Evolutionary conservation across 2,329 filamentous ascomycete species (phyloP), one percentile per base, ranked within the genome.

Genomic region (Phaeosphaeria sp.): DNA sequence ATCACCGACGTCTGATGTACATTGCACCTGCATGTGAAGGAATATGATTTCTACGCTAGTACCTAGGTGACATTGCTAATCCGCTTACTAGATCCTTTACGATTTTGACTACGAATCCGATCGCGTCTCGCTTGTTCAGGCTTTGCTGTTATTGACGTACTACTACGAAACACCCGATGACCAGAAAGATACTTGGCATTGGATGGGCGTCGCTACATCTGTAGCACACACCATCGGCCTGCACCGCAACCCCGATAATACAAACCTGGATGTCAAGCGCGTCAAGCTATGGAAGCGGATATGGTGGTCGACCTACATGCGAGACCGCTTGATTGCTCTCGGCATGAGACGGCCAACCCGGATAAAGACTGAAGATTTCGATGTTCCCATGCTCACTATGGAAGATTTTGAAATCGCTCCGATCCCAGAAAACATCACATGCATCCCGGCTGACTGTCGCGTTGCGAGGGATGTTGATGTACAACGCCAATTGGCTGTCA

Each of bases 281-380:
- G 91, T 93, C 73, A 91, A 88, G 70, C 81, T 97, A 50, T 96
- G 93, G 91, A 97, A 96, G 80, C 86, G 93, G 52, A 95, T 97
- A 66, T 98, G 94, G 94, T 98, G 94, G 94, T 96, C 91, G 30
- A 96, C 92, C 63, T 97, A 96, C 73, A 97, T 97, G 87, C 89
- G 93, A 53, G 94, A 98, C 77, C 90, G 93, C 49, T 84, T 97
- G 43, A 93, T 97, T 62, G 94, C 94, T 1, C 82, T 98, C 13
- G 94, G 94, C 55, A 97, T 97, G 93, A 87, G 94, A 55, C 87
- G 94, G 53, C 93, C 93, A 4, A 97, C 93, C 40, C 86, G 93
- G 52, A 96, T 97, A 77, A 96, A 96, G 82, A 89, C 93, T 59
- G 91, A 95, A 69, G 93, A 97, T 75, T 97, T 92, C 73, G 92